phyloP scores from a whole-genome alignment of 2,329 filamentous ascomycete species.

The Nothophaeocryptopus gaeumannii region DNA sequence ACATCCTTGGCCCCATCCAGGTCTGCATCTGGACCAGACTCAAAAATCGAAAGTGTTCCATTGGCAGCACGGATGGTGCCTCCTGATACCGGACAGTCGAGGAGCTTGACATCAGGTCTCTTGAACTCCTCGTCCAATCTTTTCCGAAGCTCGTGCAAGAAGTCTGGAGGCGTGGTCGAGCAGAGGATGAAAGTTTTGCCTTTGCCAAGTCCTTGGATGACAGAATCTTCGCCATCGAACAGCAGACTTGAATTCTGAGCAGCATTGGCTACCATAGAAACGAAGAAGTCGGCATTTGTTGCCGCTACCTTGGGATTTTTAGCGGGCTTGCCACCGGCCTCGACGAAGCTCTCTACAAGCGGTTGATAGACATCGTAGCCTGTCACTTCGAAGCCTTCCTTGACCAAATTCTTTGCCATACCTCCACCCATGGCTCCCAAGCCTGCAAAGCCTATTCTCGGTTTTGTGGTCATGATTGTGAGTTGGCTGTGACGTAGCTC shows the following conservation, averaged over 20 bases:
- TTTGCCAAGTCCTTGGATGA: slow-evolving; percentile 52
- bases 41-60: slow-evolving; percentile 74
- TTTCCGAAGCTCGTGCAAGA: slow-evolving; percentile 59
- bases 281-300: slow-evolving; percentile 57
- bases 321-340: slow-evolving; percentile 60
- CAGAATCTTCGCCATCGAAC: slow-evolving; percentile 57
- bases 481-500: background rate
- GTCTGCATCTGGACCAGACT: slow-evolving; percentile 54
- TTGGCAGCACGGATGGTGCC: slow-evolving; percentile 66
- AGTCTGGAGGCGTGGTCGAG: slow-evolving; percentile 67
- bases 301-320: slow-evolving; percentile 62
- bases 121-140: slow-evolving; percentile 53
- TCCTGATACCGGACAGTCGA: slow-evolving; percentile 72
- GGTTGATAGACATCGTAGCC: slow-evolving; percentile 70
- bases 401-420: slow-evolving; percentile 72
- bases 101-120: slow-evolving; percentile 61
- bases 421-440: slow-evolving; percentile 80
- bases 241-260: slow-evolving; percentile 65
- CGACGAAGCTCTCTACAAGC: slow-evolving; percentile 63
- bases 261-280: slow-evolving; percentile 74
- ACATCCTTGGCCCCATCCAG: slow-evolving; percentile 58
- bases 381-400: slow-evolving; percentile 63
- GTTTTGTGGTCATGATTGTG: slow-evolving; percentile 24
- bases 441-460: slow-evolving; percentile 58
- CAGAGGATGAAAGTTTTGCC: slow-evolving; percentile 64